phyloP scores from a whole-genome alignment of 257 asterid genomes.

The Solanum corneliomulleri region DNA sequence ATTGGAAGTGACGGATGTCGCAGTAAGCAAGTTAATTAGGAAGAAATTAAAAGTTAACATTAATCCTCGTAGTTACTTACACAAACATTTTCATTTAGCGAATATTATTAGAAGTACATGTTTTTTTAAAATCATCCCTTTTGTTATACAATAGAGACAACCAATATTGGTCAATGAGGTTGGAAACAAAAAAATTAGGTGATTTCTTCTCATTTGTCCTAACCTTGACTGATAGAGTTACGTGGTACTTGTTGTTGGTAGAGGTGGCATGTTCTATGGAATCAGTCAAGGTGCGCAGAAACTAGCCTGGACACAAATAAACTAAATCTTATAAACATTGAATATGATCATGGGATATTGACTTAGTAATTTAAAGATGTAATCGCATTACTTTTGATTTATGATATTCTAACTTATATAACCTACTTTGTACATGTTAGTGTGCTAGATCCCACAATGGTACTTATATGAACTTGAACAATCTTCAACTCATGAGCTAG shows the following conservation, averaged over 20 bases:
- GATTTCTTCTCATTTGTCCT: neutral
- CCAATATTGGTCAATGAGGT: neutral
- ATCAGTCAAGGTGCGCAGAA: neutral
- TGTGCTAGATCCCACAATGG: neutral
- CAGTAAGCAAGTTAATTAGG: neutral
- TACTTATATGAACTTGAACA: neutral
- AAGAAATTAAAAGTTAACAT: neutral
- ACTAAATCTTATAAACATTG: neutral
- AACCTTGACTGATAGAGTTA: neutral
- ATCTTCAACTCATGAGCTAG: neutral
- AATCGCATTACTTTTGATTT: neutral
- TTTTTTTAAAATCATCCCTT: neutral
- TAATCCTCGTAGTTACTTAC: neutral
- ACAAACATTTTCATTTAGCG: neutral
- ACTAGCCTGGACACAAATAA: neutral
- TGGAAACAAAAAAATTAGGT: neutral
- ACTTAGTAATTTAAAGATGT: neutral
- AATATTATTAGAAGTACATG: neutral
- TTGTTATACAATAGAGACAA: neutral
- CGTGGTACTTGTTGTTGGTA: neutral
- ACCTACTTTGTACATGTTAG: neutral
- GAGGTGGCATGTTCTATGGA: neutral
- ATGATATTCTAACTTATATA: neutral
- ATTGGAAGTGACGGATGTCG: neutral
- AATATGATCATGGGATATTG: neutral